Evolutionary conservation across 495 filamentous ascomycete species (phyloP).

Genomic region (Aspergillus biplanus): DNA sequence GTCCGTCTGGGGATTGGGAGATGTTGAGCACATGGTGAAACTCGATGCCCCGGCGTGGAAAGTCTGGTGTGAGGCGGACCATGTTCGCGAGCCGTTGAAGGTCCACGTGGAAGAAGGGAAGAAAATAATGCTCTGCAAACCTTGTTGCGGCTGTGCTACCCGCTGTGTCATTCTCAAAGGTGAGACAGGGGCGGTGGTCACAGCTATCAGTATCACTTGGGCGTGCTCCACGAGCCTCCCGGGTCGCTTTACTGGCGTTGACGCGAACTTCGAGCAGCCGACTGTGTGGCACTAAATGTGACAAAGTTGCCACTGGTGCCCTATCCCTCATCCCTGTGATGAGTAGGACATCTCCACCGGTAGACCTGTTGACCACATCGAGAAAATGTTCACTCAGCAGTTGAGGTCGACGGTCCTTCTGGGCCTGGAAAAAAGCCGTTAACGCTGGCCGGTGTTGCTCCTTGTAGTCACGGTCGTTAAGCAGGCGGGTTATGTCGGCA

Average conservation of each 20-base stretch:
- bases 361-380: constrained; percentile 44
- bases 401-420: constrained; percentile 48
- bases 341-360: constrained; percentile 58
- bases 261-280: constrained; percentile 59
- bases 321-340: constrained; percentile 71
- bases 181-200: constrained; percentile 47
- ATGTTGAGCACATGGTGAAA: constrained; percentile 66
- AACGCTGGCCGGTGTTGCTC: constrained; percentile 61
- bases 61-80: constrained; percentile 54
- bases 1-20: constrained; percentile 55
- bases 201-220: constrained; percentile 27
- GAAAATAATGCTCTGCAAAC: constrained; percentile 51
- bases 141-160: constrained; percentile 41
- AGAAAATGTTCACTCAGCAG: constrained; percentile 45
- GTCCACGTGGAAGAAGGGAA: constrained; percentile 55
- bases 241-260: constrained; percentile 48
- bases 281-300: constrained; percentile 59
- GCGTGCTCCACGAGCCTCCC: constrained; percentile 41
- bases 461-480: constrained; percentile 61
- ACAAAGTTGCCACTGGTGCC: constrained; percentile 57
- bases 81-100: constrained; percentile 55
- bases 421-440: constrained; percentile 56
- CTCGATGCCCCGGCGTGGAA: constrained; percentile 54
- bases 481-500: constrained; percentile 53
- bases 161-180: constrained; percentile 54